Conservation (phyloP, 257 asterid species). For the Solanum pimpinellifolium region DNA sequence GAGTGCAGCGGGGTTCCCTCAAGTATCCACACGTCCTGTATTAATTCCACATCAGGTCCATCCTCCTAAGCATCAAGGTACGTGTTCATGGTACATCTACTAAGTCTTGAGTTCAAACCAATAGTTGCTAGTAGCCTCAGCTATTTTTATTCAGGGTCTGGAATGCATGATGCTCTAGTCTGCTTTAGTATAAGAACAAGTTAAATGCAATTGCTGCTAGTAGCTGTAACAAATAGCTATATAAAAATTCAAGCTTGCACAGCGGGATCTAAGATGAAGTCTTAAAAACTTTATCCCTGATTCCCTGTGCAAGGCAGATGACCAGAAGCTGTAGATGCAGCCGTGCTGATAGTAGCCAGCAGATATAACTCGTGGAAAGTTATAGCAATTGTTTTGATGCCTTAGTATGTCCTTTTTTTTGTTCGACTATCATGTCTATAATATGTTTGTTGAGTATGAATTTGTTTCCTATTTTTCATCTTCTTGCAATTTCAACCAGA, state of each 20-base stretch:
- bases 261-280: not conserved
- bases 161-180: not conserved
- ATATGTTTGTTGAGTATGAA: not conserved
- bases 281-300: not conserved
- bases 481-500: not conserved
- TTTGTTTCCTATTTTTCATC: not conserved
- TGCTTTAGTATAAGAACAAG: not conserved
- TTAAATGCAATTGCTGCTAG: not conserved
- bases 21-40: conserved; percentile 40
- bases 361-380: not conserved
- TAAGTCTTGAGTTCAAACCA: not conserved
- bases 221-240: not conserved
- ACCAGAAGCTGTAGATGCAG: not conserved
- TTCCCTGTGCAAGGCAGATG: not conserved
- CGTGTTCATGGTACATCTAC: not conserved
- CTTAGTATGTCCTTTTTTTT: not conserved
- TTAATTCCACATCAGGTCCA: conserved; percentile 40
- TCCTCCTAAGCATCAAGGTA: conserved; percentile 77
- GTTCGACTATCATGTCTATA: not conserved
- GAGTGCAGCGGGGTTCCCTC: conserved; percentile 45
- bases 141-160: not conserved
- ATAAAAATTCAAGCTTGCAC: not conserved
- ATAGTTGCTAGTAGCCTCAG: not conserved
- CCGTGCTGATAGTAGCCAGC: not conserved
- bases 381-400: not conserved